Evolutionary conservation across 2,329 filamentous ascomycete genomes (phyloP), one percentile per base, ranked within the genome.

Genomic region (Didymella glomerata): DNA sequence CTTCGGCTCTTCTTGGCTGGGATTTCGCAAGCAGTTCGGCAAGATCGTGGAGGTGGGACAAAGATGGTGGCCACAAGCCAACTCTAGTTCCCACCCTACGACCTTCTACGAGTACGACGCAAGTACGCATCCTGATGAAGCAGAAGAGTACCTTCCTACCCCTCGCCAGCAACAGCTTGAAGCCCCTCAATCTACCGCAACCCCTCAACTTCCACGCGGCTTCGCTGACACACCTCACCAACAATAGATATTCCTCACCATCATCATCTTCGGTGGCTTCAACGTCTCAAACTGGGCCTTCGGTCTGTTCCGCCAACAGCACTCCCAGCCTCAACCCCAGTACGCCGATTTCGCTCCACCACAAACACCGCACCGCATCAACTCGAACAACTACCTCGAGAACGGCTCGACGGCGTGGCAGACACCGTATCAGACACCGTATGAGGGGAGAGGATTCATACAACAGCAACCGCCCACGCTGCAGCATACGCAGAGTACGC

Each of bases 251-350:
- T 84, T 84, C 72, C 79, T 79, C 25, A 74, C 78, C 38, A 62
- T 82, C 48, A 56, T 84, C 51, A 75, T 84, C 54, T 81, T 84
- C 60, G 79, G 79, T 46, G 82, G 83, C 66, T 82, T 87, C 50
- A 81, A 83, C 42, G 78, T 85, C 59, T 84, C 83, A 55, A 88
- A 88, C 71, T 81, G 85, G 73, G 85, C 85, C 2, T 87, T 88
- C 71, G 81, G 82, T 57, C 80, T 84, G 50, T 82, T 86, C 66
- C 78, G 82, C 58, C 76, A 79, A 56, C 80, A 81, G 63, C 62
- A 67, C 28, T 50, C 64, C 11, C 65, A 68, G 32, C 54, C 58
- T 0, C 65, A 64, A 9, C 52, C 57, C 20, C 64, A 65, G 25
- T 54, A 70, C 38, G 32, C 67, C 57, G 61, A 73, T 53, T 62